Evolutionary conservation across 2,329 filamentous ascomycete species (phyloP).

Genomic region (Talaromyces sp.): DNA sequence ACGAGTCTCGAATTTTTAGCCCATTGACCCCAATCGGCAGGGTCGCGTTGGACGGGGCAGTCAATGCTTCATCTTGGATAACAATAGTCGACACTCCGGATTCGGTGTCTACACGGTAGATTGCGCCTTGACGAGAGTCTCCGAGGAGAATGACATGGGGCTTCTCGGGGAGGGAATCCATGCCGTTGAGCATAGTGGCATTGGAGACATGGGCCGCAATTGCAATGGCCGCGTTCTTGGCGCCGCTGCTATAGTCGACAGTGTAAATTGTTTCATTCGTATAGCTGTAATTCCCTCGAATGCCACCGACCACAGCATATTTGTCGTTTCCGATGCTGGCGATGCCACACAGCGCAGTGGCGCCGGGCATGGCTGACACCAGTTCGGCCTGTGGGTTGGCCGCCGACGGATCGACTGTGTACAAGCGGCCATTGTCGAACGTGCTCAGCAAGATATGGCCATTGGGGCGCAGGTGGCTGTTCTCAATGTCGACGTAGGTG

Average conservation of each 20-base stretch:
- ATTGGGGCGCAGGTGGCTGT: constrained; percentile 1
- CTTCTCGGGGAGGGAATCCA: neutral
- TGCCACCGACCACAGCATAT: neutral
- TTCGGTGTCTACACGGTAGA: constrained; percentile 9
- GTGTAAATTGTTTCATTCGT: neutral
- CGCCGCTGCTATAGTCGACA: neutral
- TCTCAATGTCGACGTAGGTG: neutral
- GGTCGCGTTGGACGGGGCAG: neutral
- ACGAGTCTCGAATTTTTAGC: constrained; percentile 4
- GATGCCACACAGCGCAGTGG: neutral
- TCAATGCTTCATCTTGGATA: constrained; percentile 2
- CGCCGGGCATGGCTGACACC: neutral
- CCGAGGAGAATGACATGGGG: constrained; percentile 7
- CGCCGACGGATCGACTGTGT: neutral
- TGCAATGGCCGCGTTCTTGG: neutral
- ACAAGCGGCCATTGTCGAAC: neutral
- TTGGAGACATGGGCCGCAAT: neutral
- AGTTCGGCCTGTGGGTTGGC: neutral
- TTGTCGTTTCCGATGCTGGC: neutral
- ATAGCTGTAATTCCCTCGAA: neutral
- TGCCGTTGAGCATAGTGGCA: constrained; percentile 1
- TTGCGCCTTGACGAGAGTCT: constrained; percentile 9
- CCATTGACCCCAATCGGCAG: constrained; percentile 12
- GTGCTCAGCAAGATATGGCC: neutral
- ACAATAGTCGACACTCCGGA: constrained; percentile 2